Base-by-base conservation (phyloP, 805 yeast genomes). In the Candida railenensis region DNA sequence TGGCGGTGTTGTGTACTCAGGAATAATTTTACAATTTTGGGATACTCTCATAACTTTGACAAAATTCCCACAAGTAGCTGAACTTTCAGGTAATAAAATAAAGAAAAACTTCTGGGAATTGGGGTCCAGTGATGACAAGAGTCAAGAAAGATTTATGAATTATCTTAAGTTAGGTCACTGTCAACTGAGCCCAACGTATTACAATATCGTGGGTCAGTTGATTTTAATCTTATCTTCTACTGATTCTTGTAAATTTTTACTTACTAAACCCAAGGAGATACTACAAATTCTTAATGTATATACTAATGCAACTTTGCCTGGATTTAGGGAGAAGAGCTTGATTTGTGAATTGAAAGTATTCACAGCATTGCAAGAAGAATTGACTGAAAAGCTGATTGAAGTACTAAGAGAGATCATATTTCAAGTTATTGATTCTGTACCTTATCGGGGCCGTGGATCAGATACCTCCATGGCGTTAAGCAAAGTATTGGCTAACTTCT, bases 101-200 rank as follows among this genome's bases (percentile, higher is more conserved):
- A 77, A 79, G 50, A 67, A 74, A 15, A 76, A 69, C 22, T 69
- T 85, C 41, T 83, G 89, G 84, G 63, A 71, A 3, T 49, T 59
- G 3, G 77, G 75, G 18, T 84, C 83, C 15, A 53, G 56, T 40
- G 69, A 69, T 45, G 51, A 61, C 46, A 65, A 65, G 3, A 52
- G 81, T 1, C 69, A 71, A 15, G 71, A 69, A 2, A 74, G 73
- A 48, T 56, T 86, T 9, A 40, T 69, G 1, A 74, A 65, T 0
- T 74, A 83, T 50, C 53, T 86, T 18, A 65, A 65, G 11, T 50
- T 81, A 12, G 86, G 89, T 0, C 78, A 80, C 1, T 69, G 83
- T 40, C 72, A 71, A 42, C 80, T 87, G 43, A 66, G 70, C 22
- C 76, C 82, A 0, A 51, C 65, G 0, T 84, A 81, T 55, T 86